Percentiles rank a stretch among this genome's conserved stretches.
phyloP scores from a whole-genome alignment of 306 rosid genomes.

The Prunus davidiana region DNA sequence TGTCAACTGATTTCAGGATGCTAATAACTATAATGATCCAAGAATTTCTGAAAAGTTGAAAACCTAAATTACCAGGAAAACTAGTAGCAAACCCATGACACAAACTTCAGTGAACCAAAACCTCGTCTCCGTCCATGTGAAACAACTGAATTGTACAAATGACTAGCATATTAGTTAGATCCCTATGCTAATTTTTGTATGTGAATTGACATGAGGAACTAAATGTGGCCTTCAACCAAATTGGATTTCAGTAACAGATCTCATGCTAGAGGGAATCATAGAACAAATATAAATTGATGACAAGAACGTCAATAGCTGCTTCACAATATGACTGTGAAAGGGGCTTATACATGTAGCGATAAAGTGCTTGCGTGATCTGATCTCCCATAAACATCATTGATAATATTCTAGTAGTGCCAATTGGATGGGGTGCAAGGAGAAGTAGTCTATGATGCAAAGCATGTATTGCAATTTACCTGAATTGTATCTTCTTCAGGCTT shows the following conservation, averaged over 20 bases:
- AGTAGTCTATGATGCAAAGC: not conserved
- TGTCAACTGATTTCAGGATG: not conserved
- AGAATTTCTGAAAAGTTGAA: not conserved
- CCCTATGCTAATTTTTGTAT: not conserved
- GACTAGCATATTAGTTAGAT: not conserved
- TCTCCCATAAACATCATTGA: not conserved
- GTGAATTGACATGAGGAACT: not conserved
- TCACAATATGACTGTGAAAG: not conserved
- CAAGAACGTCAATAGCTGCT: not conserved
- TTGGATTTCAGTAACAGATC: not conserved
- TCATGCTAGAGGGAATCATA: not conserved
- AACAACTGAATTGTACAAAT: not conserved
- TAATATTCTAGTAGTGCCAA: not conserved
- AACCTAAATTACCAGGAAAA: not conserved
- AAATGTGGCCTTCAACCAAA: not conserved
- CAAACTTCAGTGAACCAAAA: not conserved
- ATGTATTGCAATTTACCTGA: conserved; percentile 38
- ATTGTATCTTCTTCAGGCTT: conserved; percentile 45
- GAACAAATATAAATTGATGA: not conserved
- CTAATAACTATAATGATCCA: not conserved
- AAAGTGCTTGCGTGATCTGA: not conserved
- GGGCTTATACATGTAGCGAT: not conserved
- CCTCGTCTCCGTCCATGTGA: not conserved
- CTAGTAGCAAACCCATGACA: not conserved
- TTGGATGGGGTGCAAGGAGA: not conserved